Percentiles rank a stretch among this genome's conserved stretches.
These are phyloP conservation scores for Fimicolochytrium jonesii DNA, from an alignment of 192 early-diverging fungal genomes.

Conservation along the genomic window DNA sequence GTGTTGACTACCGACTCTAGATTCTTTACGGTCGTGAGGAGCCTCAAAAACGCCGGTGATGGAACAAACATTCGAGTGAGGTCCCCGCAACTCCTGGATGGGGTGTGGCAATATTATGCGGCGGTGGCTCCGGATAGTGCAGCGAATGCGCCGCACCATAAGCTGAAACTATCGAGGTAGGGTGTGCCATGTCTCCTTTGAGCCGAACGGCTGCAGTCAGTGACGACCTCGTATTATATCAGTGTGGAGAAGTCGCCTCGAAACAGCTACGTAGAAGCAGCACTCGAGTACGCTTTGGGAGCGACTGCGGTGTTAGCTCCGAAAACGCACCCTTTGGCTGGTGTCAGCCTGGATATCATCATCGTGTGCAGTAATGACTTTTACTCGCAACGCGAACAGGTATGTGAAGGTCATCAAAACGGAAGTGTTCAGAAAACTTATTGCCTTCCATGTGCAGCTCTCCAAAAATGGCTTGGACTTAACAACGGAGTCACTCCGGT, in stretches of 20 bases:
- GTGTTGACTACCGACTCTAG: constrained; percentile 81
- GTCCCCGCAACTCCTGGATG: constrained; percentile 86
- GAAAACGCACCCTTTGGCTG: not conserved
- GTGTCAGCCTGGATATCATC: constrained; percentile 59
- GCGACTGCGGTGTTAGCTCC: not conserved
- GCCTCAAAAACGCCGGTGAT: not conserved
- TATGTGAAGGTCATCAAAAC: constrained; percentile 33
- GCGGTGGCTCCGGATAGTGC: too few species aligned
- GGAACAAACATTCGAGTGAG: constrained; percentile 63
- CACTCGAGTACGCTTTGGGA: constrained; percentile 23
- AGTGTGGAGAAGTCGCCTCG: too few species aligned
- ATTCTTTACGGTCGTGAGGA: constrained; percentile 57
- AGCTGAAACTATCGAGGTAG: too few species aligned
- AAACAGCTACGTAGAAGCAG: constrained; percentile 68
- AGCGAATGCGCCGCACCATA: too few species aligned
- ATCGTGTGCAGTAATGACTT: constrained; percentile 97
- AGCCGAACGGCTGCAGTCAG: too few species aligned
- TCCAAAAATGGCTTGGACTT: constrained; percentile 40
- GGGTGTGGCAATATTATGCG: constrained; percentile 68
- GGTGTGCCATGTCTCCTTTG: too few species aligned
- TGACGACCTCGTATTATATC: too few species aligned
- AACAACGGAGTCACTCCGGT: constrained; percentile 50
- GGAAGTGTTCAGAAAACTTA: too few species aligned
- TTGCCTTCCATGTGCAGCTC: too few species aligned
- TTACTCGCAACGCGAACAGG: constrained; percentile 91